These are phyloP conservation scores for Cicer pinnatifidum DNA, from an alignment of 306 rosid species.

Conservation along the genomic window DNA sequence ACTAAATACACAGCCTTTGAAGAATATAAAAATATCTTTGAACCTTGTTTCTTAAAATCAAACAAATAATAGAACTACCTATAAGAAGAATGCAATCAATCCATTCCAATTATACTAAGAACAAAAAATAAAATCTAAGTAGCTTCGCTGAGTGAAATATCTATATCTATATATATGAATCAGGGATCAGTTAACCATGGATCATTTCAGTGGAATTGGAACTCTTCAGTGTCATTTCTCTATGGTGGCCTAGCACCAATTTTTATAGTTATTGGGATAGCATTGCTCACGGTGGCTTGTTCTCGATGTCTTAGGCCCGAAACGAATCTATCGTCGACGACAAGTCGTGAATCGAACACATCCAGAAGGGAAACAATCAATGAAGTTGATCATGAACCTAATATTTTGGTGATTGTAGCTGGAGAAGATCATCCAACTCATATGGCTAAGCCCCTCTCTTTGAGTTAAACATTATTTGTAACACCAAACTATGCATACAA, in stretches of 20 bases:
- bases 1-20: neutral
- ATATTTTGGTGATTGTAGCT: conserved; percentile 46
- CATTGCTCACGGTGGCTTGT: conserved; percentile 38
- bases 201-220: conserved; percentile 35
- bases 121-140: neutral
- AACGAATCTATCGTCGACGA: neutral
- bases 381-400: neutral
- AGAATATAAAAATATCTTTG: conserved; percentile 3
- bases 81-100: conserved; percentile 25
- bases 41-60: neutral
- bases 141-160: neutral
- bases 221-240: conserved; percentile 42
- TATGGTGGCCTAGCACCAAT: conserved; percentile 44
- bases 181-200: neutral
- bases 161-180: conserved; percentile 8
- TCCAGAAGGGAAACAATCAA: neutral
- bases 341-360: neutral
- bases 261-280: conserved; percentile 34
- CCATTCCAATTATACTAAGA: neutral
- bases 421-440: conserved; percentile 47
- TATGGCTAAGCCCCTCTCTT: conserved; percentile 42
- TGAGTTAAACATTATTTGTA: neutral
- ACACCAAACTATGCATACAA: neutral
- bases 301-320: conserved; percentile 14
- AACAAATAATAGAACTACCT: conserved; percentile 22